These are phyloP conservation scores for Ascochyta lentis DNA, from an alignment of 2,329 filamentous ascomycete genomes.

Conservation along the genomic window DNA sequence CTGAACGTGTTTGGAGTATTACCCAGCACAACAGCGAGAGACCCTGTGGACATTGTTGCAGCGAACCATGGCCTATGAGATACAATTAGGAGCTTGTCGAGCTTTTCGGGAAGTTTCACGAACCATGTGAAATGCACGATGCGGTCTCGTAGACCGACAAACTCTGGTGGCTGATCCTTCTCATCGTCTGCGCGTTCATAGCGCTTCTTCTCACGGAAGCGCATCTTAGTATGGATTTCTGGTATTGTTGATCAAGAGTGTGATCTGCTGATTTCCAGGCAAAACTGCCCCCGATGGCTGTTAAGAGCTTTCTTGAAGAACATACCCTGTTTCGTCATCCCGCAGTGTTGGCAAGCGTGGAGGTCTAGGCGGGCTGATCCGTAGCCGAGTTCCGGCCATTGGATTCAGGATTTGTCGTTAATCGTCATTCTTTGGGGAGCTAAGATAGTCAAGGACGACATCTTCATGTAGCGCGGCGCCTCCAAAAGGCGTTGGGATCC, in stretches of 20 bases:
- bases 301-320: neutral
- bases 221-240: slow-evolving; percentile 16
- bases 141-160: slow-evolving; percentile 31
- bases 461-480: neutral
- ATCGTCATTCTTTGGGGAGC: neutral
- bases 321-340: slow-evolving; percentile 17
- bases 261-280: neutral
- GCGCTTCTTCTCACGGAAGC: slow-evolving; percentile 28
- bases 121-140: slow-evolving; percentile 38
- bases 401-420: neutral
- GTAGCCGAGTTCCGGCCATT: slow-evolving; percentile 16
- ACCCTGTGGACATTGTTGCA: slow-evolving; percentile 76
- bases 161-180: slow-evolving; percentile 23
- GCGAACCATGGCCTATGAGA: slow-evolving; percentile 63
- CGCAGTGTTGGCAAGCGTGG: slow-evolving; percentile 8
- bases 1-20: slow-evolving; percentile 68
- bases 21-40: slow-evolving; percentile 69
- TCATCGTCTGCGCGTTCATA: slow-evolving; percentile 17
- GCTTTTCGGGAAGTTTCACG: neutral
- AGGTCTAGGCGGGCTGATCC: slow-evolving; percentile 9
- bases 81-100: neutral
- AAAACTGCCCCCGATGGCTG: neutral
- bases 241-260: neutral
- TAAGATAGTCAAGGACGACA: neutral
- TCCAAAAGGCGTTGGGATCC: neutral